Conservation (phyloP, 83 land plant species). For the Picea abies region DNA sequence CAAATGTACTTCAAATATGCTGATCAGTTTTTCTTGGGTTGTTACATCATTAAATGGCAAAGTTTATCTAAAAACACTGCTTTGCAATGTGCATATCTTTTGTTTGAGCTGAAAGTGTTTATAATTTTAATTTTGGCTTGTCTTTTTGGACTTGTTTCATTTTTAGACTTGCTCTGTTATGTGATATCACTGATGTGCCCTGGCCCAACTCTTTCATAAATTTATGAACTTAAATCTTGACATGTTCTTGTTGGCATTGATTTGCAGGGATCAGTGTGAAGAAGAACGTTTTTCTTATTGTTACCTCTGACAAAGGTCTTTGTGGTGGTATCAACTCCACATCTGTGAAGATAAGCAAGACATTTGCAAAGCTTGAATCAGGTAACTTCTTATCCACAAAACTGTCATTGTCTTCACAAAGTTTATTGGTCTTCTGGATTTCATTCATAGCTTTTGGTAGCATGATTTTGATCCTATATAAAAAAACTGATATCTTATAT, state of each 20-base stretch:
- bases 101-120: too few relatives aligned
- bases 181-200: too few relatives aligned
- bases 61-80: too few relatives aligned
- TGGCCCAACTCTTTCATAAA: too few relatives aligned
- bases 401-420: neutral
- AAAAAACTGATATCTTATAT: neutral
- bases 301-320: conserved; percentile 95
- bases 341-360: conserved; percentile 83
- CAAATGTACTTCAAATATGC: too few relatives aligned
- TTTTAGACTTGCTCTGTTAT: too few relatives aligned
- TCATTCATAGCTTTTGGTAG: neutral
- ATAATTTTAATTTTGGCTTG: too few relatives aligned
- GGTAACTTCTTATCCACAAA: conserved; percentile 32
- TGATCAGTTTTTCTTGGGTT: too few relatives aligned
- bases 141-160: too few relatives aligned
- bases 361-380: conserved; percentile 52
- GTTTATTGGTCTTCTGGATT: neutral
- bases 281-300: conserved; percentile 75
- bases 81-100: too few relatives aligned
- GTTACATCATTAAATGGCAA: too few relatives aligned
- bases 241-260: neutral
- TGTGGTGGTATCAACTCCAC: conserved; percentile 99
- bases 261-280: conserved; percentile 69
- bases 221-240: neutral
- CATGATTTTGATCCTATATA: neutral